Base-by-base conservation (phyloP, 352 stramenopile species). In the Peronospora destructor region DNA sequence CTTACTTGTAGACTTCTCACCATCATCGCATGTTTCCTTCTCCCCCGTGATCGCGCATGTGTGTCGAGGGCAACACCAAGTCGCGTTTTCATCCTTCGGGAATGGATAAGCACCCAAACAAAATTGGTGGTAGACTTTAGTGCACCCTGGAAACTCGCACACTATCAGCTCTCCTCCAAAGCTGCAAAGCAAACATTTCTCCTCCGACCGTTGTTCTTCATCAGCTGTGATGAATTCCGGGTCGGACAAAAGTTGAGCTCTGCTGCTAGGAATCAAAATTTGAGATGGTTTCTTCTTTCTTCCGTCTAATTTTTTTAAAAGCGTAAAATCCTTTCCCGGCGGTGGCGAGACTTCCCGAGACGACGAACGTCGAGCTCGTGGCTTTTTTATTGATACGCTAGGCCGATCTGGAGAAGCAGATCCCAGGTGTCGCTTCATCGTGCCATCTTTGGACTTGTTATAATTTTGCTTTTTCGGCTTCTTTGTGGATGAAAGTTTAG, bases 81-180 rank as follows among this genome's bases (percentile, higher is more conserved):
- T 74, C n/a, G 78, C 72, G 13, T 89, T 68, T 56, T 91, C 80
- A 45, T 91, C 72, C 28, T 85, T 84, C 19, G 81, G 78, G 35
- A 90, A 91, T 6, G 81, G 73, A 49, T 81, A 91, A 19, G 71
- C 68, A 0, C 81, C 80, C 17, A 94, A 56, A 59, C 83, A 94
- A 58, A 90, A 89, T 54, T 90, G 80, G 47, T 94, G 83, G 42
- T 91, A 94, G 14, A 94, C 83, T 59, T 94, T 94, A 9, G 78
- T 84, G 47, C 83, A 94, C 0, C 59, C 69, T 32, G 61, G 63
- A 45, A 91, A 91, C 51, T 94, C 83, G 53, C 83, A 94, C 10
- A 94, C 72, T 17, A 91, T 78, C 4, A 94, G 45, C 36, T 94
- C 83, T 26, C 83, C 83, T 19, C 78, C 80, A 57, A 88, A 88